Evolutionary conservation across 495 filamentous ascomycete genomes (phyloP).

Genomic region (Lophium mytilinum): DNA sequence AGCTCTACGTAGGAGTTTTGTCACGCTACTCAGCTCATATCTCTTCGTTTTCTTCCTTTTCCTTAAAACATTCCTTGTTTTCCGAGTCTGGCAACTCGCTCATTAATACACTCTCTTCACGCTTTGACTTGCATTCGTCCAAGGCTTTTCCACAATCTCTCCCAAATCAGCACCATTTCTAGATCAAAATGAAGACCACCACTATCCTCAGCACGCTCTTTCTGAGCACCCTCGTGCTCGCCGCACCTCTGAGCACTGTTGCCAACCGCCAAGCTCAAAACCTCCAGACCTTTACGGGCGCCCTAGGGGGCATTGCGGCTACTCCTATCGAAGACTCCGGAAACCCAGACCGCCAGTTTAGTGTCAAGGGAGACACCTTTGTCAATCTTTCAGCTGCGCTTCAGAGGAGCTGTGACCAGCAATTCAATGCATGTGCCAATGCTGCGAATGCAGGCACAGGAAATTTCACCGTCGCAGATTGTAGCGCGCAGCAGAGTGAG

Average conservation of each 20-base stretch:
- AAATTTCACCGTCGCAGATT: constrained; percentile 14
- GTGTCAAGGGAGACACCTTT: constrained; percentile 24
- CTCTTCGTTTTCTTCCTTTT: not conserved
- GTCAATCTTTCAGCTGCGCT: constrained; percentile 22
- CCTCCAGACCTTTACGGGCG: constrained; percentile 24
- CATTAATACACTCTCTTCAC: not conserved
- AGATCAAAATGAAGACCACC: constrained; percentile 19
- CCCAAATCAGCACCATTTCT: not conserved
- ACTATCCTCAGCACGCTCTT: constrained; percentile 10
- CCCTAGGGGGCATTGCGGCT: constrained; percentile 19
- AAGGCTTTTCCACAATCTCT: not conserved
- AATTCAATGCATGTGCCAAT: constrained; percentile 26
- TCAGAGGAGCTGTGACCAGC: constrained; percentile 24
- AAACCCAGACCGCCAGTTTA: constrained; percentile 20
- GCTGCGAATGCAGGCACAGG: constrained; percentile 17
- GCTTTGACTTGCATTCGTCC: not conserved
- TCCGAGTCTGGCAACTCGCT: constrained; percentile 24
- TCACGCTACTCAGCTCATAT: not conserved
- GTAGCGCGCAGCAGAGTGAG: constrained; percentile 15
- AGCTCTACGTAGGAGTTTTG: not conserved
- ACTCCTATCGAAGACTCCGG: constrained; percentile 19
- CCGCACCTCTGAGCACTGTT: not conserved
- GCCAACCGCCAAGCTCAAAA: constrained; percentile 1
- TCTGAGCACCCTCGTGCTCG: constrained; percentile 2
- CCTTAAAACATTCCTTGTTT: constrained; percentile 5